Base-by-base conservation (phyloP, 768 basidiomycete genomes). In the Kwoniella dendrophila region DNA sequence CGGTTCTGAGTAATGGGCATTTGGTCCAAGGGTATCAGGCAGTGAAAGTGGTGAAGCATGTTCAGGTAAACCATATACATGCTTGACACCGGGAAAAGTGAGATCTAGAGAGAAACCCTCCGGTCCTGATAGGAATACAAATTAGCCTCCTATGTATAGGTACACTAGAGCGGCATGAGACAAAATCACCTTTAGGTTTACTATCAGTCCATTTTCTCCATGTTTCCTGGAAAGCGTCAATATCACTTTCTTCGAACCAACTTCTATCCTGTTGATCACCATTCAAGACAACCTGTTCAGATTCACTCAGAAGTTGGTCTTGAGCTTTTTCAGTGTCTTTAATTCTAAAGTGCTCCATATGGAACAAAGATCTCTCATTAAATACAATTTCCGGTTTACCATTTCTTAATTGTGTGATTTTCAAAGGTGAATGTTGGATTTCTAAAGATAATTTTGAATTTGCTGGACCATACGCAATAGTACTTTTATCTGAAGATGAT, bases 21-120 rank as follows among this genome's bases (percentile, higher is more conserved):
- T 91, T 0, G 86, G 85, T 27, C 63, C 56, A 12, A 55, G 26
- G 1, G 96, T 99, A 3, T 89, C 85, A 10, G 93, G 94, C 5
- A 99, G 85, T 26, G 89, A 89, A 41, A 99, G 83, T 24, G 86
- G 85, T 2, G 94, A 91, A 14, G 96, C 95, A 67, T 93, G 96
- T 79, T 99, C 91, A 12, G 96, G 94, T 43, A 99, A 94, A 59
- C 96, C 96, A 69, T 92, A 99, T 59, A 97, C 87, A 49, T 90
- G 88, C 30, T 86, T 87, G 61, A 93, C 92, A 60, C 86, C 88
- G 0, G 95, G 95, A 84, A 98, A 98, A 52, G 85, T 85, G 70
- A 99, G 88, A 69, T 99, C 96, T 62, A 99, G 77, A 0, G 89
- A 91, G 59, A 97, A 84, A 0, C 90, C 92, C 79, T 99, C 93